Evolutionary conservation across 1,139 yeast species (phyloP).

Genomic region (Pichia norvegensis): DNA sequence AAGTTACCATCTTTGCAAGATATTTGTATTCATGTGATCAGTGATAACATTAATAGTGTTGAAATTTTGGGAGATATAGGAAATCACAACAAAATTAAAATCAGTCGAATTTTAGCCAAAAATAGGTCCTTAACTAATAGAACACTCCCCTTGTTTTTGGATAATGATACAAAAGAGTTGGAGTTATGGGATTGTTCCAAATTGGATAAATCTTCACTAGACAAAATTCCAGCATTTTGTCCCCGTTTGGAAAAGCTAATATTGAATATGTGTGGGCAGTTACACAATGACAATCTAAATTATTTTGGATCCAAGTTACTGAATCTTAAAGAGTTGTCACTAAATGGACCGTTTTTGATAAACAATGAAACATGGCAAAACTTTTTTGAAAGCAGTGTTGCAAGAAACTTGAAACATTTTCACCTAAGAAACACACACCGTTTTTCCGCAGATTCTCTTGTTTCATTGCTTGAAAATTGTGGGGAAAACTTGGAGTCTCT

Average conservation of each 20-base stretch:
- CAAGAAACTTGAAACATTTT: slow-evolving; percentile 42
- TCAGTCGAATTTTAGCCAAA: slow-evolving; percentile 67
- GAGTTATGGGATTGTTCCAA: slow-evolving; percentile 93
- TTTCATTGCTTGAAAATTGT: slow-evolving; percentile 54
- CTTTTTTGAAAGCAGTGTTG: slow-evolving; percentile 44
- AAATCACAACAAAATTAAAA: slow-evolving; percentile 50
- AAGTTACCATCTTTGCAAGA: slow-evolving; percentile 72
- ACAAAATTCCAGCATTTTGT: slow-evolving; percentile 68
- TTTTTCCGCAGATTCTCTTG: slow-evolving; percentile 59
- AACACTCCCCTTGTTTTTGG: slow-evolving; percentile 67
- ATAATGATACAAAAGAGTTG: slow-evolving; percentile 46
- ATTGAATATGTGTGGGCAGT: slow-evolving; percentile 86
- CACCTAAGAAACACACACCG: slow-evolving; percentile 79
- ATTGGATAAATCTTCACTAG: slow-evolving; percentile 56
- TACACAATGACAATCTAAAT: slow-evolving; percentile 66
- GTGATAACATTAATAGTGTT: slow-evolving; percentile 66
- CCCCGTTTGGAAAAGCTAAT: slow-evolving; percentile 63
- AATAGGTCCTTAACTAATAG: slow-evolving; percentile 69
- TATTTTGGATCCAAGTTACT: slow-evolving; percentile 55
- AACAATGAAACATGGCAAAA: slow-evolving; percentile 69
- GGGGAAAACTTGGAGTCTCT: slow-evolving; percentile 45
- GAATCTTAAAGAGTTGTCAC: slow-evolving; percentile 42
- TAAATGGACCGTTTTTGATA: slow-evolving; percentile 86
- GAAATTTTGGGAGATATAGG: slow-evolving; percentile 81
- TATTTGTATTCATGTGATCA: slow-evolving; percentile 62